These are phyloP conservation scores for Aspergillus pseudoglaucus DNA, from an alignment of 2,329 filamentous ascomycete genomes.

Conservation along the genomic window DNA sequence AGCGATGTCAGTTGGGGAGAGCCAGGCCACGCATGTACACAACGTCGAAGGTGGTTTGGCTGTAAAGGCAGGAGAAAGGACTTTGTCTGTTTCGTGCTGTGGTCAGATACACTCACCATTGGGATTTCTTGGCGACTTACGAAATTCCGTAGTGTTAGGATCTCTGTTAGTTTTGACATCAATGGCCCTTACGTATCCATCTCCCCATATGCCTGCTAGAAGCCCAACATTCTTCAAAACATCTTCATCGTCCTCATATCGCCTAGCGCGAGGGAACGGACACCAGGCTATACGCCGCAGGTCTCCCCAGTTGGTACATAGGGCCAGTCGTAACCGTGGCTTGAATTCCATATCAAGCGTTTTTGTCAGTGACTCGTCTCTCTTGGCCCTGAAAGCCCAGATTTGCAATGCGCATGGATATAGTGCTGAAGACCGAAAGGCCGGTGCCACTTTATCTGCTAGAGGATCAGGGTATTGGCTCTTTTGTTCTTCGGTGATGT, in stretches of 20 bases:
- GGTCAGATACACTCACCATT: not conserved
- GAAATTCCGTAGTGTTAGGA: conserved; percentile 24
- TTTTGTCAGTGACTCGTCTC: conserved; percentile 23
- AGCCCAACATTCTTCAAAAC: conserved; percentile 40
- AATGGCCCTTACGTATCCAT: conserved; percentile 51
- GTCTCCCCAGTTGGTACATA: conserved; percentile 55
- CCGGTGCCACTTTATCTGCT: conserved; percentile 34
- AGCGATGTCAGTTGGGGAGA: conserved; percentile 49
- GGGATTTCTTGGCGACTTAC: conserved; percentile 14
- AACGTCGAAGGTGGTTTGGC: conserved; percentile 45
- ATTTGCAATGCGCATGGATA: conserved; percentile 51
- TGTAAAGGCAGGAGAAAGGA: conserved; percentile 46
- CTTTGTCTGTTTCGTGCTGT: conserved; percentile 27
- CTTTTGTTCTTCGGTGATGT: conserved; percentile 34
- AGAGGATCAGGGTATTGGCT: conserved; percentile 19
- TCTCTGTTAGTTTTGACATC: conserved; percentile 38
- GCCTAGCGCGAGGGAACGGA: conserved; percentile 35
- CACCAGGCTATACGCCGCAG: conserved; percentile 53
- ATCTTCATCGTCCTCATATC: conserved; percentile 24
- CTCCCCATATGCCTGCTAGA: conserved; percentile 52
- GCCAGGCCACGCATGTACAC: conserved; percentile 52
- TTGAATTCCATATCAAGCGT: conserved; percentile 37
- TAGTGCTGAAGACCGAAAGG: conserved; percentile 45
- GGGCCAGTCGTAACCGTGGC: conserved; percentile 44
- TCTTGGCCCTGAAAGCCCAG: conserved; percentile 47